Percentiles rank a stretch among this genome's conserved stretches.
Conservation (phyloP, 2,329 filamentous ascomycete genomes). For the Stagonosporopsis chrysanthemi region DNA sequence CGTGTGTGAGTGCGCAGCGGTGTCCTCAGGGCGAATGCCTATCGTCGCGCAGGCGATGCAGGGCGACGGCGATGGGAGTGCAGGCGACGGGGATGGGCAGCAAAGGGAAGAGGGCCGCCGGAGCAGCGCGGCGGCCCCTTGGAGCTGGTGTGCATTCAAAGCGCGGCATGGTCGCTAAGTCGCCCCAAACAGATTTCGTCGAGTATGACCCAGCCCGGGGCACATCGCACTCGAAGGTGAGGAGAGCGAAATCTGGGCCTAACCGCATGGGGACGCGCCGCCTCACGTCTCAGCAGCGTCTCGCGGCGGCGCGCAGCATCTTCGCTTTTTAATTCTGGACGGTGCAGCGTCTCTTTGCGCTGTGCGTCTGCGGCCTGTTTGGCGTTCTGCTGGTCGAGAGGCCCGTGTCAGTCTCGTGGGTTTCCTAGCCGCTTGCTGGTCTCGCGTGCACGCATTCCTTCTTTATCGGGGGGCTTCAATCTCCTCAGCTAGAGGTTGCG, state of each 20-base stretch:
- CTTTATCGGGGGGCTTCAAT: constrained; percentile 10
- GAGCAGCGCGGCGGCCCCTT: constrained; percentile 15
- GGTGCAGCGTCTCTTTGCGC: constrained; percentile 2
- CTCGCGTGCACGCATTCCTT: constrained; percentile 12
- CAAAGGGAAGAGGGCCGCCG: constrained; percentile 13
- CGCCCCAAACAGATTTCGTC: constrained; percentile 6
- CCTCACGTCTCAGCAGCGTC: background rate
- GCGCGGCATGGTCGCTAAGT: constrained; percentile 17
- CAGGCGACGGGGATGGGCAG: constrained; percentile 10
- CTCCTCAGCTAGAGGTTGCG: constrained; percentile 14
- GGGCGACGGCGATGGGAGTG: constrained; percentile 6
- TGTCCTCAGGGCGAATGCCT: constrained; percentile 5
- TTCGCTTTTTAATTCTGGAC: background rate
- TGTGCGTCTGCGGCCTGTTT: constrained; percentile 7
- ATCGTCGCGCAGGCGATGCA: constrained; percentile 17
- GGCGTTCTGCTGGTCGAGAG: constrained; percentile 17
- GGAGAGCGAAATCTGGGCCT: background rate
- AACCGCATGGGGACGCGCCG: constrained; percentile 6
- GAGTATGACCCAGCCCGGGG: constrained; percentile 6
- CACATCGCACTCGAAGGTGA: constrained; percentile 6
- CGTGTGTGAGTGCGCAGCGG: constrained; percentile 5
- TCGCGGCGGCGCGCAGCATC: background rate
- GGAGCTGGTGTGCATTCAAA: constrained; percentile 13
- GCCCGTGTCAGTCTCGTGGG: constrained; percentile 18
- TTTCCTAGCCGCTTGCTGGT: constrained; percentile 13